Conservation (phyloP, 2,329 filamentous ascomycete species). For the Apiospora rasikravindrae region DNA sequence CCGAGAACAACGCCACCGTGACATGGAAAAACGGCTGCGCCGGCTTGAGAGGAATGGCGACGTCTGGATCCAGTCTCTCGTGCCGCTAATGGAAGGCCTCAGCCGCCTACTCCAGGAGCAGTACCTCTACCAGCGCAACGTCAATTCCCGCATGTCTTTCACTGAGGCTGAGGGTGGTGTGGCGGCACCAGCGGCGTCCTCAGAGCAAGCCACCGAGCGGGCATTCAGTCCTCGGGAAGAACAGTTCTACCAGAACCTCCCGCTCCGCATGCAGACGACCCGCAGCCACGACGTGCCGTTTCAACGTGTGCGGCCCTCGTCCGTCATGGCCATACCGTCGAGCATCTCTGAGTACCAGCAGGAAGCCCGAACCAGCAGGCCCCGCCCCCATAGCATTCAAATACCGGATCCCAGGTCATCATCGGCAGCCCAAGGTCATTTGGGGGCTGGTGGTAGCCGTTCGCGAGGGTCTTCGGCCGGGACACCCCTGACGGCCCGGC, state of each 20-base stretch:
- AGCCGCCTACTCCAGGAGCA: slow-evolving; percentile 39
- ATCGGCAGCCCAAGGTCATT: background rate
- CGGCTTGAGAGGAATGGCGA: slow-evolving; percentile 54
- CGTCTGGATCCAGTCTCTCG: slow-evolving; percentile 49
- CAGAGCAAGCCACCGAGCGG: background rate
- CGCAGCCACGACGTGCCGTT: slow-evolving; percentile 12
- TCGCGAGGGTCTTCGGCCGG: background rate
- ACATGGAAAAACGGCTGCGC: slow-evolving; percentile 53
- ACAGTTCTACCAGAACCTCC: background rate
- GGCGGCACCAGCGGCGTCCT: background rate
- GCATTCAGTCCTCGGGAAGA: background rate
- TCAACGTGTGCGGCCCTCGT: slow-evolving; percentile 10
- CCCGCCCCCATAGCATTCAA: slow-evolving; percentile 11
- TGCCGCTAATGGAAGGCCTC: slow-evolving; percentile 52
- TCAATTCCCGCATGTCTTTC: background rate
- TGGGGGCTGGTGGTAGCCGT: background rate
- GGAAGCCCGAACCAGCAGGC: background rate
- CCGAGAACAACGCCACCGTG: slow-evolving; percentile 48
- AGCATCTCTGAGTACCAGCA: background rate
- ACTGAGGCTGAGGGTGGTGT: background rate
- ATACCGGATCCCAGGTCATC: background rate
- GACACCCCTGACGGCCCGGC: background rate
- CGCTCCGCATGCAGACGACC: background rate
- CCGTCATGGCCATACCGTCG: background rate
- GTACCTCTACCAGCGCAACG: slow-evolving; percentile 29